Base-by-base conservation (phyloP, 1,284 basidiomycete genomes). In the Cutaneotrichosporon cavernicola region DNA sequence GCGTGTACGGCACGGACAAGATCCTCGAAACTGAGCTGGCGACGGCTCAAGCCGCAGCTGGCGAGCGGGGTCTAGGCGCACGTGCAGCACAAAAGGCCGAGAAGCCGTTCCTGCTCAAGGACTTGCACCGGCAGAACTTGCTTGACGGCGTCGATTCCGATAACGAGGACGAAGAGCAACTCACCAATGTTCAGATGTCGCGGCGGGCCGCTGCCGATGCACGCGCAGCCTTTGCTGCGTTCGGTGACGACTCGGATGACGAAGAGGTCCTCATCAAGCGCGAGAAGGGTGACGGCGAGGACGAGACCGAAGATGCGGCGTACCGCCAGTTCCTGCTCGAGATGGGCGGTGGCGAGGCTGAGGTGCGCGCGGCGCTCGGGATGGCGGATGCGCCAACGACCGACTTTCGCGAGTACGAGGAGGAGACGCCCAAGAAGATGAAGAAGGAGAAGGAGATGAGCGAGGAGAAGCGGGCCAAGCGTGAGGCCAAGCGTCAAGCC, bases 121-220 rank as follows among this genome's bases (percentile, higher is more conserved):
- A 84, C 63, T 80, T 81, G 69, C 82, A 83, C 60, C 76, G 82
- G 22, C 68, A 74, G 8, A 77, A 80, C 43, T 73, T 84, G 6
- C 73, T 83, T 18, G 73, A 70, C 14, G 74, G 73, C 14, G 61
- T 61, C 18, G 57, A 69, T 40, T 67, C 68, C 2, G 71, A 70
- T 9, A 68, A 68, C 26, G 66, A 73, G 18, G 67, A 69, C 34
- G 68, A 65, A 21, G 58, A 46, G 13, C 82, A 84, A 0, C 81
- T 88, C 40, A 90, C 93, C 0, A 89, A 94, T 69, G 87, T 85
- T 5, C 85, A 93, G 80, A 91, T 95, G 75, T 90, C 95, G 79
- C 82, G 83, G 3, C 83, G 82, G 0, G 85, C 98, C 26, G 87
- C 91, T 10, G 84, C 86, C 51, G 92, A 97, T 76, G 92, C 92